Conservation (phyloP, 768 basidiomycete species). For the Chlorophyllum brunneum region DNA sequence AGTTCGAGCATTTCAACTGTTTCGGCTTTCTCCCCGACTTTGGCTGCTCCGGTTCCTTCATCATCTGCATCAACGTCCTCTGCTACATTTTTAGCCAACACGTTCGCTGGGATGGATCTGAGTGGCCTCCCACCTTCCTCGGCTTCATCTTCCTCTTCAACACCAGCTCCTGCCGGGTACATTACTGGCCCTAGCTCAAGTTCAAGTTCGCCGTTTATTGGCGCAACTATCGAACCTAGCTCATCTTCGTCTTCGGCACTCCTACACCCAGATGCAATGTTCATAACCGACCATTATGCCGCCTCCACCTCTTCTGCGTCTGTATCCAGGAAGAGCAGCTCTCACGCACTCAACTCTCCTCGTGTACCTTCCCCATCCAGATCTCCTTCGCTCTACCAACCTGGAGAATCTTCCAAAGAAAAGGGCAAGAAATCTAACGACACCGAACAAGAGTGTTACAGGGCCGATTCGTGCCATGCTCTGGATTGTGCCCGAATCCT, state of each 20-base stretch:
- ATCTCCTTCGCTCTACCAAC: not conserved
- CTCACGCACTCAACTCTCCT: constrained; percentile 7
- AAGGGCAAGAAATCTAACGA: constrained; percentile 16
- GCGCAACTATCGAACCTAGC: not conserved
- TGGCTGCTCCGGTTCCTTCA: not conserved
- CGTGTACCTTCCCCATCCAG: constrained; percentile 1
- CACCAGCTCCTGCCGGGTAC: not conserved
- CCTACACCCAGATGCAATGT: constrained; percentile 8
- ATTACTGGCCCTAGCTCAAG: not conserved
- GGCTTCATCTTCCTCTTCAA: constrained; percentile 14
- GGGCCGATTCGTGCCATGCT: constrained; percentile 43
- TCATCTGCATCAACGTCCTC: constrained; percentile 6
- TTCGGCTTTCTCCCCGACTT: not conserved
- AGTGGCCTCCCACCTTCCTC: not conserved
- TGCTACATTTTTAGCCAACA: constrained; percentile 9
- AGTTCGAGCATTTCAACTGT: not conserved
- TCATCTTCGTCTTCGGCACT: constrained; percentile 14
- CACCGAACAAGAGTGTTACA: constrained; percentile 12
- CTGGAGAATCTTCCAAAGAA: constrained; percentile 5
- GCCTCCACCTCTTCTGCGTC: not conserved
- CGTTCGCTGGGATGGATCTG: constrained; percentile 6
- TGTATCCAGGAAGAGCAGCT: constrained; percentile 20
- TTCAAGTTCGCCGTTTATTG: not conserved
- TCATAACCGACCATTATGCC: constrained; percentile 3
- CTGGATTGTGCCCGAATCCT: constrained; percentile 72